phyloP scores from a whole-genome alignment of 108 stramenopile species.

The Cyclotella atomus region DNA sequence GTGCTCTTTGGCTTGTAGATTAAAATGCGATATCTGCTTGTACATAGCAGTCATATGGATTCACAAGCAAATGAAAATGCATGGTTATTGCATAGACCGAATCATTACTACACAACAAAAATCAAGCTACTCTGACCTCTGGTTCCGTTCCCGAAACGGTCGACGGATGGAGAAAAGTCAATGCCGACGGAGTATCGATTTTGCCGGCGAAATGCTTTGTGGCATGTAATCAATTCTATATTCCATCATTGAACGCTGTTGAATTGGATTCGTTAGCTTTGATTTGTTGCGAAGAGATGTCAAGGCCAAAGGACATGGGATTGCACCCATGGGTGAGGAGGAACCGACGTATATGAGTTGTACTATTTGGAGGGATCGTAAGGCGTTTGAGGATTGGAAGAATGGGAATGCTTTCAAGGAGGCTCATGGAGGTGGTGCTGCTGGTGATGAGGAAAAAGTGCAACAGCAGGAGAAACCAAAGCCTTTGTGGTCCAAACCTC shows the following conservation, averaged over 20 bases:
- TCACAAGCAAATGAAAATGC: too few relatives aligned
- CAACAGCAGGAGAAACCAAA: slow-evolving; percentile 43
- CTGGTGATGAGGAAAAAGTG: slow-evolving; percentile 22
- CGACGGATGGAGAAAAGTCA: slow-evolving; percentile 85
- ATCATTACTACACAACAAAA: too few relatives aligned
- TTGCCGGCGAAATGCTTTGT: slow-evolving; percentile 82
- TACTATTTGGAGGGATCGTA: slow-evolving; percentile 81
- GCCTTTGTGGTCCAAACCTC: slow-evolving; percentile 76
- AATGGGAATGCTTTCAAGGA: slow-evolving; percentile 62
- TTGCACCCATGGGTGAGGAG: slow-evolving; percentile 58
- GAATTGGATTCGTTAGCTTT: slow-evolving; percentile 86
- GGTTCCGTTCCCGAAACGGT: slow-evolving; percentile 67
- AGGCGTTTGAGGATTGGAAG: slow-evolving; percentile 74
- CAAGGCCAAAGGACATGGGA: slow-evolving; percentile 83
- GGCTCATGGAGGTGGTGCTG: slow-evolving; percentile 57
- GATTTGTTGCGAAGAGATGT: slow-evolving; percentile 81
- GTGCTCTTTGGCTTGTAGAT: too few relatives aligned
- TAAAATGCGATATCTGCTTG: too few relatives aligned
- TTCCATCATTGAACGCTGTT: slow-evolving; percentile 61
- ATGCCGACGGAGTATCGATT: slow-evolving; percentile 72
- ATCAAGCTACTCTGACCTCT: too few relatives aligned
- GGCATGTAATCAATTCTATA: slow-evolving; percentile 85
- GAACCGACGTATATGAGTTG: slow-evolving; percentile 75
- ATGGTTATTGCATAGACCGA: too few relatives aligned
- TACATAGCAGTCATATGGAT: too few relatives aligned